Base-by-base conservation (phyloP, 257 asterid genomes). In the Solanum raphanifolium region DNA sequence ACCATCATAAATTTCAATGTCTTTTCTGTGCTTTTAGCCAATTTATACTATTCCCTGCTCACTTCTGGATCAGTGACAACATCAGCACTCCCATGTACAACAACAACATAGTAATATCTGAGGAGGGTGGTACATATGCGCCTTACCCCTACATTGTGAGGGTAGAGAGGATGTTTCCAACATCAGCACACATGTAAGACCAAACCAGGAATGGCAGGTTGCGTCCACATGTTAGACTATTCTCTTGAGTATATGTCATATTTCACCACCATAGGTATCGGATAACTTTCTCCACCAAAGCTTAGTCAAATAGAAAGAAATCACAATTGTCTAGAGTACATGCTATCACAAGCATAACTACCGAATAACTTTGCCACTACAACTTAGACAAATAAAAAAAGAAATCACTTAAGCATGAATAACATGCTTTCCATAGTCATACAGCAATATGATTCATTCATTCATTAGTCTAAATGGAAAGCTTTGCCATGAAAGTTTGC, bases 1-100 rank as follows among this genome's bases (percentile, higher is more conserved):
- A 71, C 96, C 98, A 7, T 93, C 98, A 79, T 92, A 97, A 32
- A 97, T 95, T 89, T 92, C 86, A 97, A 87, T 35, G 89, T 94
- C 93, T 95, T 95, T 25, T 95, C 99, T 86, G 85, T 86, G 18
- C 98, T 93, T 87, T 88, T 93, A 0, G 98, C 94, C 94, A 81
- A 3, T 73, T 92, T 91, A 91, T 94, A 94, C 93, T 95, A 88
- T 86, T 95, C 98, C 41, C 91, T 92, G 76, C 99, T 95, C 91
- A 95, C 98, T 52, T 91, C 92, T 2, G 98, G 96, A 90, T 97
- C 99, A 13, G 98, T 97, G 12, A 97, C 98, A 52, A 93, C 96
- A 85, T 95, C 99, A 0, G 91, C 98, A 85, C 92, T 92, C 3
- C 66, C 66, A 58, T 58, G 27, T 58, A 58, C 25, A 20, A 58